Conservation (phyloP, 176 grass and related monocot genomes). For the Aegilops speltoides region DNA sequence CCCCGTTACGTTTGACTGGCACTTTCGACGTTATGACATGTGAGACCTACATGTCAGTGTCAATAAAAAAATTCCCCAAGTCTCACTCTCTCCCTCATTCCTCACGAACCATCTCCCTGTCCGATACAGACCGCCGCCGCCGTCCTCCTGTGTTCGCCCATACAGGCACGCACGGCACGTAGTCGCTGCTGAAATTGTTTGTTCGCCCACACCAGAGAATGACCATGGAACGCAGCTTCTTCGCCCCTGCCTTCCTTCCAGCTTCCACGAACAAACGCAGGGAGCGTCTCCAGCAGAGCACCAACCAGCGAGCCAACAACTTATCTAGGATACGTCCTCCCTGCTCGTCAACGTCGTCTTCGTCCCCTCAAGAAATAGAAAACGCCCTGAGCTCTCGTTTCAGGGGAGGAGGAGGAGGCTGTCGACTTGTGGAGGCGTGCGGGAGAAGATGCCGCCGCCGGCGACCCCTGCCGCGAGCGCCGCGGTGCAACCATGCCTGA, state of each 20-base stretch:
- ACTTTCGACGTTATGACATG: no score
- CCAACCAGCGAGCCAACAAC: neutral
- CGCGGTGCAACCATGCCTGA: conserved; percentile 19
- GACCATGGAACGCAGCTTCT: no score
- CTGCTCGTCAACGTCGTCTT: neutral
- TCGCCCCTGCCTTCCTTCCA: neutral
- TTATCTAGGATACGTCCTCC: neutral
- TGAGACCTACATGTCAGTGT: no score
- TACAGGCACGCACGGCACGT: no score
- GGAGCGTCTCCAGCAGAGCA: neutral
- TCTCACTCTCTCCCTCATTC: no score
- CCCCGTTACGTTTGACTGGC: no score
- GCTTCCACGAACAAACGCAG: neutral
- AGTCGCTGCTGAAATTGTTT: neutral
- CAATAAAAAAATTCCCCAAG: no score
- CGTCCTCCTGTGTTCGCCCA: no score
- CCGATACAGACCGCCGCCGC: no score
- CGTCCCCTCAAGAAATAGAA: neutral
- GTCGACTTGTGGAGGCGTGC: neutral
- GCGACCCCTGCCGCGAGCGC: neutral
- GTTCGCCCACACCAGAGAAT: neutral
- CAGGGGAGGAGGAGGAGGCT: neutral
- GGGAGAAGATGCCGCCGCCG: conserved; percentile 5
- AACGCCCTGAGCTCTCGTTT: neutral
- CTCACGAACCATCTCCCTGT: no score